Evolutionary conservation across 306 rosid species (phyloP), one percentile per base, ranked within the genome.

Genomic region (Cucurbita moschata): DNA sequence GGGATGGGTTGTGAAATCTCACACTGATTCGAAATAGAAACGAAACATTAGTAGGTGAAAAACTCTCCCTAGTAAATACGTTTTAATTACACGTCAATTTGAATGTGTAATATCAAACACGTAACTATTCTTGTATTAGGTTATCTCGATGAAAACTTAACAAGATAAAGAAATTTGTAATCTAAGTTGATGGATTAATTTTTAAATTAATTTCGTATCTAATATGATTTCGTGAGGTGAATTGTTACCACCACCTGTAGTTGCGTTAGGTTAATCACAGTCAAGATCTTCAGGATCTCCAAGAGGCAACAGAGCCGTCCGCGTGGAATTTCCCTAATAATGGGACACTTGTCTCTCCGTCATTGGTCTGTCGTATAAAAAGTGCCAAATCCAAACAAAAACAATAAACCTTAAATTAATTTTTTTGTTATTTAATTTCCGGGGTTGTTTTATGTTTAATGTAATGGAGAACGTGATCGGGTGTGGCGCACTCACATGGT

Each of bases 401-500:
- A 18, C 37, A 66, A 65, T 40, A 2, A 65, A 66, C 54, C 54
- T 19, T 43, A 21, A 66, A 66, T 18, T 5, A 43, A 18, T 66
- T 63, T 15, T 39, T 4, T 8, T 58, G 4, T 19, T 3, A 55
- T 58, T 2, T 62, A 62, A 30, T 62, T 62, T 38, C 1, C 23
- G 1, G 13, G 30, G 2, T 43, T 58, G 8, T 58, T n/a, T 26
- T 26, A 11, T 62, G 10, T 38, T 7, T 59, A 5, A 35, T 61
- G 4, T 37, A 35, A 39, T 11, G 52, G 53, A 43, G 5, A 65
- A 66, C 54, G 55, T 44, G 39, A 66, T 66, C 39, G 1, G 72
- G 54, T 66, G 72, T 66, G 30, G 71, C 71, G 71, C 72, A 66
- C 72, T 42, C 55, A 43, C 55, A 66, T 18, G 18, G 54, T 66